Conservation (phyloP, 2,329 filamentous ascomycete genomes). For the Raffaelea ambrosiae region DNA sequence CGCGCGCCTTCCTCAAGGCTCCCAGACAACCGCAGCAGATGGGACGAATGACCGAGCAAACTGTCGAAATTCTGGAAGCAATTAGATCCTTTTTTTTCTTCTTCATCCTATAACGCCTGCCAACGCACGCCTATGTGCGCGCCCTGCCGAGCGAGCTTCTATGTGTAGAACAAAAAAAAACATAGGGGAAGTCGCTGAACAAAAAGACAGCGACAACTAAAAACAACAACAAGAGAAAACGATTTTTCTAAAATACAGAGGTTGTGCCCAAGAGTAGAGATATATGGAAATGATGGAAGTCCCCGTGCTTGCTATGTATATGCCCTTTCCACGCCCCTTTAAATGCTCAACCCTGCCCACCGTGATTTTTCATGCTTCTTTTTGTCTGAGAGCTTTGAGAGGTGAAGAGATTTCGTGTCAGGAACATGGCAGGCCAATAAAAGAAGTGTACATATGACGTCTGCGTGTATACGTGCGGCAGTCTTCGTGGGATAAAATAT, state of each 20-base stretch:
- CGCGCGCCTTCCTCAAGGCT: no score
- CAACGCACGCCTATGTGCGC: constrained; percentile 9
- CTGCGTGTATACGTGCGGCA: no score
- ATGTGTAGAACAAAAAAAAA: constrained; percentile 2
- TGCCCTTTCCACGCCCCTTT: background rate
- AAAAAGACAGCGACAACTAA: background rate
- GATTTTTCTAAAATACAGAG: constrained; percentile 4
- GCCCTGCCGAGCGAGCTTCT: constrained; percentile 8
- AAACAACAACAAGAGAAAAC: constrained; percentile 1
- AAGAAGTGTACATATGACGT: no score
- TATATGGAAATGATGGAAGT: background rate
- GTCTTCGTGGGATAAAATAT: no score
- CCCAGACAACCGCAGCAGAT: no score
- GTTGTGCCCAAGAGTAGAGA: constrained; percentile 11
- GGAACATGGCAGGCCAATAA: no score
- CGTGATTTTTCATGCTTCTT: background rate
- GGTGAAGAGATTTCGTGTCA: no score
- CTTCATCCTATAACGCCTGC: constrained; percentile 8
- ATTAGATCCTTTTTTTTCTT: constrained; percentile 2
- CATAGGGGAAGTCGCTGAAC: background rate
- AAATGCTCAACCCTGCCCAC: background rate
- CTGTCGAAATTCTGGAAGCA: no score
- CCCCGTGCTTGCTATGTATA: background rate
- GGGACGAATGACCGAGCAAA: no score
- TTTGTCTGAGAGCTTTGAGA: no score